Percentiles rank a stretch among this genome's conserved stretches.
phyloP scores from a whole-genome alignment of 1,284 basidiomycete species.

The Puccinia triticina region DNA sequence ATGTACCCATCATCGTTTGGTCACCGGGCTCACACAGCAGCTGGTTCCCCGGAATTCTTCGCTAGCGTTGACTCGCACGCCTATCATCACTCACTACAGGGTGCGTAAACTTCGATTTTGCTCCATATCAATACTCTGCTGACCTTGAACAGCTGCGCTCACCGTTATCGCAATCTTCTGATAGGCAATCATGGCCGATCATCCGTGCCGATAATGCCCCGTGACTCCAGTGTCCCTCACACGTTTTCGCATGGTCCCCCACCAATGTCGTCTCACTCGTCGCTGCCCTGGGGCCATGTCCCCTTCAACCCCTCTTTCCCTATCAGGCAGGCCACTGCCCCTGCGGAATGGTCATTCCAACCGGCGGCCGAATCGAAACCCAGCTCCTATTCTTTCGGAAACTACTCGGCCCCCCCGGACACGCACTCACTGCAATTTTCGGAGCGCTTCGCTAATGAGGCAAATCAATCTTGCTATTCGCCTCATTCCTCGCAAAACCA shows the following conservation, averaged over 20 bases:
- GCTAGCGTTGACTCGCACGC: neutral
- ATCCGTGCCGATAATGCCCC: neutral
- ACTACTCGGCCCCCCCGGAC: neutral
- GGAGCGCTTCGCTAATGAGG: neutral
- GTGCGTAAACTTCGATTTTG: neutral
- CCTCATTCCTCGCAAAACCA: neutral
- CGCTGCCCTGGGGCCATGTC: neutral
- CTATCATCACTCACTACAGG: conserved; percentile 26
- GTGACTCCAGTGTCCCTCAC: conserved; percentile 15
- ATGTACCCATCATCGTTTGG: neutral
- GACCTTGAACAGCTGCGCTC: neutral
- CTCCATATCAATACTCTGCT: neutral
- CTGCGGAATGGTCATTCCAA: conserved; percentile 19
- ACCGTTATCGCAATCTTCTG: neutral
- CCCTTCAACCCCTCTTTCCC: conserved; percentile 15
- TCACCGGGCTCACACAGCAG: neutral
- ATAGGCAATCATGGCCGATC: neutral
- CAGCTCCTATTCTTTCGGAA: conserved; percentile 2
- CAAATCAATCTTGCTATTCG: neutral
- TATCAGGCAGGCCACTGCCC: neutral
- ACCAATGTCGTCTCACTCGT: neutral
- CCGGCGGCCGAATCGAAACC: neutral
- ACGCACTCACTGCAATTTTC: neutral
- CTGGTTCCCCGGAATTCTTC: conserved; percentile 7
- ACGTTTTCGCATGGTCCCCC: conserved; percentile 7